These are phyloP conservation scores for Chalaropsis ovoidea DNA, from an alignment of 2,329 filamentous ascomycete species.

Conservation along the genomic window DNA sequence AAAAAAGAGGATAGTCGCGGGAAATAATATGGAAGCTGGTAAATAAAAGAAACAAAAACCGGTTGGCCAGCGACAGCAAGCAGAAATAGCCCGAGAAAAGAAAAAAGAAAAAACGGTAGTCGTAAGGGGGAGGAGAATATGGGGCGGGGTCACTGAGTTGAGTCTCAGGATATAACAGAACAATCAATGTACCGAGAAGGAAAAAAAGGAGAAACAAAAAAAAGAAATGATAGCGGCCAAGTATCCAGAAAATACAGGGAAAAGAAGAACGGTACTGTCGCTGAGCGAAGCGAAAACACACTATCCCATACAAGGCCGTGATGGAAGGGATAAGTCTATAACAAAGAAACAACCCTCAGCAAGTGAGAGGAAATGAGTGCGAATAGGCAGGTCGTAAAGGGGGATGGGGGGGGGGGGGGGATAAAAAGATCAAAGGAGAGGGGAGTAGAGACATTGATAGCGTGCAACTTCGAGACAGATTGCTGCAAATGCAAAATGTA, in stretches of 20 bases:
- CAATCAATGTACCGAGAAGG: not conserved
- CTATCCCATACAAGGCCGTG: not conserved
- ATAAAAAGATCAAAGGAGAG: not conserved
- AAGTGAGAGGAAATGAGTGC: not conserved
- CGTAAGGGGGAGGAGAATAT: not conserved
- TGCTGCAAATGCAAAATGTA: not conserved
- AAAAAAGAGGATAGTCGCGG: not conserved
- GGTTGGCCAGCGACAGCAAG: not conserved
- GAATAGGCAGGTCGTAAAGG: not conserved
- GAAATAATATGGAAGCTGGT: not conserved
- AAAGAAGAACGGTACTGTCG: slow-evolving; percentile 3
- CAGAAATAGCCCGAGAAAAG: not conserved
- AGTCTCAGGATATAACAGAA: slow-evolving; percentile 9
- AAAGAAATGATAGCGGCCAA: not conserved
- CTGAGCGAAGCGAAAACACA: not conserved
- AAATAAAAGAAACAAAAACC: not conserved
- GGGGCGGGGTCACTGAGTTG: not conserved
- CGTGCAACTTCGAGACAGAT: not conserved
- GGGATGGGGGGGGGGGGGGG: not conserved
- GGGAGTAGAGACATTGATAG: not conserved
- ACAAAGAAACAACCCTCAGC: not conserved
- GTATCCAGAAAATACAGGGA: slow-evolving; percentile 3
- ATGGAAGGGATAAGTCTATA: slow-evolving; percentile 13
- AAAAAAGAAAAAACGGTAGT: not conserved
- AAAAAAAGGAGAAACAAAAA: slow-evolving; percentile 6